Base-by-base conservation (phyloP, 1,284 basidiomycete genomes). In the Ceratobasidium sp. region DNA sequence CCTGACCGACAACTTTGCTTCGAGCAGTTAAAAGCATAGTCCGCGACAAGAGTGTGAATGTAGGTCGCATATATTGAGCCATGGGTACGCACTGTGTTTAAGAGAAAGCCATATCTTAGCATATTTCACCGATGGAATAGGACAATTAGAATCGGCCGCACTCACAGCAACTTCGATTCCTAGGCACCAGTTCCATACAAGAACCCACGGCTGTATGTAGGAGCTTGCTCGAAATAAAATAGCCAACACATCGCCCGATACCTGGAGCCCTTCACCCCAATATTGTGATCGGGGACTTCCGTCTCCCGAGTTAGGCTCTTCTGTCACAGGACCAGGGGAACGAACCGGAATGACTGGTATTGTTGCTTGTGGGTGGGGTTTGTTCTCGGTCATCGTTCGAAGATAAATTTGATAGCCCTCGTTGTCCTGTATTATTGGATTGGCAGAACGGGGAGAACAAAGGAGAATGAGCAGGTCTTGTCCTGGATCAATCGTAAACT, bases 391-490 rank as follows among this genome's bases (percentile, higher is more conserved):
- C 57, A 62, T 62, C 12, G 57, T 22, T 27, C 45, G 42, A 13
- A 62, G 31, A 62, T 62, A 45, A 15, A 62, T 34, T 20, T 32
- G 42, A 38, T 32, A 62, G n/a, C 6, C 47, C n/a, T 4, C 43
- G 22, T 20, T 49, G 43, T 8, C 15, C 38, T 20, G n/a, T 8
- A 10, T 32, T 17, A n/a, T 54, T 35, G 13, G 13, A 10, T 20
- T 10, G n/a, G n/a, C 22, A 3, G 40, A 15, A 17, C 7, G 15
- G 25, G 7, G n/a, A 31, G n/a, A 13, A 35, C 35, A 42, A 7
- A 62, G 57, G 25, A 62, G 13, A n/a, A 62, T 45, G 2, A 62
- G 45, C n/a, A 62, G 20, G 31, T 62, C 32, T 25, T 62, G 57
- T 38, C 38, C 43, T 15, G 57, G 57, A 10, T 32, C 47, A n/a